Evolutionary conservation across 75 land plant genomes (phyloP), one percentile per base, ranked within the genome.

Genomic region (Cupressus sempervirens): DNA sequence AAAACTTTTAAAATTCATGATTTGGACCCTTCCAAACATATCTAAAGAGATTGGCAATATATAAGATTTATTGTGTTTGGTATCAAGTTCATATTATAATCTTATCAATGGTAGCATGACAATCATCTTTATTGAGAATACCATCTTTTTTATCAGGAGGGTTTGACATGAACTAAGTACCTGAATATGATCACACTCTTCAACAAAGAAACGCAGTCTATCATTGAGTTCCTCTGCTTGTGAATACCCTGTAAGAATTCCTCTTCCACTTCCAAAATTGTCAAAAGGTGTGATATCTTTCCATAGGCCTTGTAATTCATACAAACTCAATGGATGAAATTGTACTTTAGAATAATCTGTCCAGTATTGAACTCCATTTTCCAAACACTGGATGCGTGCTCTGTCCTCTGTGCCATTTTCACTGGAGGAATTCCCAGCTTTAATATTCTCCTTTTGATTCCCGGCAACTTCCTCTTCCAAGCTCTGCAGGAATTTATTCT

Each of bases 111-210:
- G 82, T 30, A 48, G n/a, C 35, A 81, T 23, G 35, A 11, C 32
- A 48, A 8, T 52, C 10, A 76, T 40, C 6, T 32, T 9, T 76
- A 76, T 76, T 36, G 41, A 23, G 13, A 76, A 18, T 40, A 23
- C 8, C 41, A 20, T 76, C 79, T 0, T 40, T 76, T 76, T 38
- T 76, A 38, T 76, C 79, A 7, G 35, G 26, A 76, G 26, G 67
- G 79, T 76, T 75, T 76, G 11, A 76, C 48, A 81, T 81, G 50
- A 46, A 41, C 9, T 30, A 81, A 36, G 20, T 68, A 97, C 99
- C 98, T 98, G 99, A 76, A 96, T 89, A 86, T 93, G 97, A 72
- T 98, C 98, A 86, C 94, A 94, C 76, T 96, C 97, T 90, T 98
- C 98, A 83, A 94, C 92, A 90, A 98, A 96, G 85, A 93, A 93